Percentiles rank a stretch among this genome's conserved stretches.
phyloP scores from a whole-genome alignment of 805 yeast species.

The Ogataea corticis region DNA sequence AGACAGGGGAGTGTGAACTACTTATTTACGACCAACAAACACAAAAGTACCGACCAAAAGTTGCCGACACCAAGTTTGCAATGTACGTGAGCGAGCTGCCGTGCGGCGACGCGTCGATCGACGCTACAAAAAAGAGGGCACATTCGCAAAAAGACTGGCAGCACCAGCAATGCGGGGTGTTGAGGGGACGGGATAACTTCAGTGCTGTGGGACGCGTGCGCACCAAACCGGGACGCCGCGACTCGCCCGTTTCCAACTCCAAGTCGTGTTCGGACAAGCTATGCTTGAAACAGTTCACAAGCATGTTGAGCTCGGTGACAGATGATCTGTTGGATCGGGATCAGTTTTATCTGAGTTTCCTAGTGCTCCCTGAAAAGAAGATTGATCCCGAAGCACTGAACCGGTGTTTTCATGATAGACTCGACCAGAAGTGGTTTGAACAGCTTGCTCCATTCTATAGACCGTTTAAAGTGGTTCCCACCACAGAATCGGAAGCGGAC shows the following conservation, averaged over 20 bases:
- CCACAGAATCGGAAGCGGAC: slow-evolving; percentile 19
- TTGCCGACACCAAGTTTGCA: slow-evolving; percentile 44
- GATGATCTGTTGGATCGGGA: slow-evolving; percentile 35
- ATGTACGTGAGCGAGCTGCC: slow-evolving; percentile 76
- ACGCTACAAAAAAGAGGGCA: slow-evolving; percentile 31
- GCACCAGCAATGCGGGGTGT: slow-evolving; percentile 6
- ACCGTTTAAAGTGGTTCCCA: slow-evolving; percentile 17
- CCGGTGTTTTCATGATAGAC: slow-evolving; percentile 42
- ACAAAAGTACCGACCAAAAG: slow-evolving; percentile 35
- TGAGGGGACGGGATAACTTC: slow-evolving; percentile 69
- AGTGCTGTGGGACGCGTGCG: slow-evolving; percentile 64
- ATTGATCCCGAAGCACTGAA: slow-evolving; percentile 31
- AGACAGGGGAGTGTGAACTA: slow-evolving; percentile 13
- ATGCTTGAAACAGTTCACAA: slow-evolving; percentile 58
- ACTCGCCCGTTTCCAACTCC: slow-evolving; percentile 68
- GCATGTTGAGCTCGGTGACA: slow-evolving; percentile 50
- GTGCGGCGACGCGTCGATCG: slow-evolving; percentile 88
- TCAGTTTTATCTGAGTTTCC: slow-evolving; percentile 44
- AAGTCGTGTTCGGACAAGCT: slow-evolving; percentile 92
- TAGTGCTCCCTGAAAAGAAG: slow-evolving; percentile 47
- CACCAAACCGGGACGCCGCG: slow-evolving; percentile 90
- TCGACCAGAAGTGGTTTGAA: slow-evolving; percentile 7
- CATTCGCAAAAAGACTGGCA: slow-evolving; percentile 21
- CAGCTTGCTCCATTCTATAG: slow-evolving; percentile 1
- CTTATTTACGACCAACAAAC: slow-evolving; percentile 14